Percentiles rank a stretch among this genome's conserved stretches.
Evolutionary conservation across 2,329 filamentous ascomycete genomes (phyloP).

Genomic region (Berkeleyomyces rouxiae): DNA sequence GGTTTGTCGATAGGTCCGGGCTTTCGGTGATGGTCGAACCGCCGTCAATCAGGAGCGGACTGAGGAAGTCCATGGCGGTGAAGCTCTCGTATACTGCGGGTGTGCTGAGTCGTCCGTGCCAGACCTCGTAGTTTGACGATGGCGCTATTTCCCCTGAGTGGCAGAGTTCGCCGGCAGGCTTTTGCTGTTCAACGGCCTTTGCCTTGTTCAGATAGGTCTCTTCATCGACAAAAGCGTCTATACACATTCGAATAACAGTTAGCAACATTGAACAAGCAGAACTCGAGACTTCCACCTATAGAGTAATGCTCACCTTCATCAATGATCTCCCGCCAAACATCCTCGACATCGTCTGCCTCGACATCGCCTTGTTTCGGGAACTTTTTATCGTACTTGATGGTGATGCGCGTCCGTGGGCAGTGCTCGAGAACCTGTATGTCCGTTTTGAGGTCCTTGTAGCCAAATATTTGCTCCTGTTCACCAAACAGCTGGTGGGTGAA

Average conservation of each 20-base stretch:
- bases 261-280: conserved; percentile 31
- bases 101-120: conserved; percentile 61
- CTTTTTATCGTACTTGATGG: conserved; percentile 1
- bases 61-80: conserved; percentile 65
- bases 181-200: neutral
- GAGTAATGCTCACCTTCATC: conserved; percentile 3
- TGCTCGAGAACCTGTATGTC: conserved; percentile 37
- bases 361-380: conserved; percentile 10
- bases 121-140: conserved; percentile 52
- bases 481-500: conserved; percentile 90
- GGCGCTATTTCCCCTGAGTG: neutral
- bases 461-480: conserved; percentile 82
- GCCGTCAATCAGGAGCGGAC: conserved; percentile 82
- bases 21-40: conserved; percentile 52
- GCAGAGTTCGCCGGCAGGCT: conserved; percentile 8
- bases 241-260: conserved; percentile 3
- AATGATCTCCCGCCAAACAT: conserved; percentile 7
- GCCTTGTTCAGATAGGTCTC: conserved; percentile 37
- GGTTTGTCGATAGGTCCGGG: conserved; percentile 40
- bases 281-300: neutral
- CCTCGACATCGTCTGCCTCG: conserved; percentile 11
- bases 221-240: conserved; percentile 50
- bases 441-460: conserved; percentile 69
- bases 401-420: conserved; percentile 1
- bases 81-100: conserved; percentile 52